Conservation (phyloP, 148 eudicot species). For the Rhododendron mucronatum region DNA sequence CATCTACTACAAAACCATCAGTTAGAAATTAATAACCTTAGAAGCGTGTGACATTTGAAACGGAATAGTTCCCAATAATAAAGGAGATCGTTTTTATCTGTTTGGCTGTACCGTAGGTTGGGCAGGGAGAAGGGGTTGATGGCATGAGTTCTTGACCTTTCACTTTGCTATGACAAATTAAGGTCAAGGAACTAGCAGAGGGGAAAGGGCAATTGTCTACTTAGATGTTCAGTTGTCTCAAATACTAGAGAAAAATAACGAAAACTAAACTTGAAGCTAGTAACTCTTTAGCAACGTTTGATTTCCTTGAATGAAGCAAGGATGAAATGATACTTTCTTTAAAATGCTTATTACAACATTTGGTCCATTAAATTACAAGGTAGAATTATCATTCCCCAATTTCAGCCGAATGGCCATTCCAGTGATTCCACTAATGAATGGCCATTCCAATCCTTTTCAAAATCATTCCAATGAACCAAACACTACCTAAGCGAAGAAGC, state of each 20-base stretch:
- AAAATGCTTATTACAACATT: background rate
- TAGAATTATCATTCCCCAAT: background rate
- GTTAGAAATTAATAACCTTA: background rate
- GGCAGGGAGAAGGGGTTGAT: background rate
- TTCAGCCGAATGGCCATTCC: background rate
- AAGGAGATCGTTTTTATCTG: too few relatives aligned
- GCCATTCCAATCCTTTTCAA: background rate
- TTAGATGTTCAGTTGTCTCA: background rate
- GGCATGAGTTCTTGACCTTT: background rate
- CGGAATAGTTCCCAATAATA: too few relatives aligned
- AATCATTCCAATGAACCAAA: background rate
- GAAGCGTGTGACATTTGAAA: background rate
- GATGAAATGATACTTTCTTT: background rate
- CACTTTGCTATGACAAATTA: background rate
- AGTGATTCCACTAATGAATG: background rate
- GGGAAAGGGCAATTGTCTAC: background rate
- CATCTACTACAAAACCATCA: constrained; percentile 5
- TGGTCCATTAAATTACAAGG: background rate
- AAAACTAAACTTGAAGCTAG: background rate
- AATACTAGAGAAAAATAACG: background rate
- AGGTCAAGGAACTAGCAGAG: background rate
- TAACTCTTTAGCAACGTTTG: background rate
- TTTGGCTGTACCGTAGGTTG: too few relatives aligned
- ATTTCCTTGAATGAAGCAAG: background rate
- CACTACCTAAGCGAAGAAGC: background rate